A percentile compares a stretch with the other conserved stretches of the same genome.
phyloP scores from a whole-genome alignment of 192 early-diverging fungal species.

The Entomortierella parvispora region DNA sequence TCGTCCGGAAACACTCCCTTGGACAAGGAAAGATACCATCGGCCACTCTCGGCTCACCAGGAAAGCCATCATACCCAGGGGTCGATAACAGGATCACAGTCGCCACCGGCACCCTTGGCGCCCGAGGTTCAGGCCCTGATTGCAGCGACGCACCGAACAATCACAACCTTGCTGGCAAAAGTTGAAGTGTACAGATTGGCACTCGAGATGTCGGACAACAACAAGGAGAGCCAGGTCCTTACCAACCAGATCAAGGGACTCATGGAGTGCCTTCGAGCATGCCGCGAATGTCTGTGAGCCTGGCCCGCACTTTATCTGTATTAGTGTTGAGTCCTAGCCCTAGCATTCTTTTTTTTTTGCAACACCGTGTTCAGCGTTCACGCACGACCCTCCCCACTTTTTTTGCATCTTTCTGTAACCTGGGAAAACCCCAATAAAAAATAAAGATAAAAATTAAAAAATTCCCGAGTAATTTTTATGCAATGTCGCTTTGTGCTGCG shows the following conservation, averaged over 20 bases:
- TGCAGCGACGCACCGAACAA: conserved; percentile 32
- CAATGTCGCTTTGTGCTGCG: no score
- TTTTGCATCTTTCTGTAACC: no score
- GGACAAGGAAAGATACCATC: conserved; percentile 18
- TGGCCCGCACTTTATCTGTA: no score
- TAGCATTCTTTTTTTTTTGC: no score
- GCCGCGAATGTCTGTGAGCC: conserved; percentile 28
- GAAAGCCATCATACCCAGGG: not conserved
- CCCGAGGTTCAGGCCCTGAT: conserved; percentile 28
- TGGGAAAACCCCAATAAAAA: no score
- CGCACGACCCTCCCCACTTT: no score
- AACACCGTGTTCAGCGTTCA: no score
- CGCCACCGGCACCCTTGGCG: conserved; percentile 6
- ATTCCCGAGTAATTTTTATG: no score
- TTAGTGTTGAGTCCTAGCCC: no score
- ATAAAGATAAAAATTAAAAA: no score
- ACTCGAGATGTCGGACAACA: conserved; percentile 32
- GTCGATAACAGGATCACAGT: not conserved
- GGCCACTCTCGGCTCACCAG: not conserved
- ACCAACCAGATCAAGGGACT: conserved; percentile 30
- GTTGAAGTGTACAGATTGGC: conserved; percentile 38
- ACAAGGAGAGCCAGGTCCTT: conserved; percentile 30
- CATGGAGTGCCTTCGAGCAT: conserved; percentile 46
- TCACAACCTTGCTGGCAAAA: conserved; percentile 18
- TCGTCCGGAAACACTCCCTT: conserved; percentile 16